Conservation (phyloP, 2,329 filamentous ascomycete genomes). For the Sporothrix pseudoabietina region DNA sequence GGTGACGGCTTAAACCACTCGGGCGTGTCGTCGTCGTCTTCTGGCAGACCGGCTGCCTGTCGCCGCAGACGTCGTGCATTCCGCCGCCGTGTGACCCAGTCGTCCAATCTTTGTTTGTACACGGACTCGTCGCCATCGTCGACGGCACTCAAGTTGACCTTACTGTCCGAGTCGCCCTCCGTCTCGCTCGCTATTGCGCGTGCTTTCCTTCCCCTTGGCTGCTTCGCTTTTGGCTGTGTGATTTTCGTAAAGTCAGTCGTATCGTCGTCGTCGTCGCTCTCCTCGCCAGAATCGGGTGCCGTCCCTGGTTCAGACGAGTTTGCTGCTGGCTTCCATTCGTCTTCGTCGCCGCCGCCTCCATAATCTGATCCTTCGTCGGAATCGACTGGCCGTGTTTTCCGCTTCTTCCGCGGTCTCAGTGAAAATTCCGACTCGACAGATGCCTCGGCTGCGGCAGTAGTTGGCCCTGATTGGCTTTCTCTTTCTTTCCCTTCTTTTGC, state of each 20-base stretch:
- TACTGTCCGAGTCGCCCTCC: conserved; percentile 39
- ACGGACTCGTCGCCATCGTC: conserved; percentile 88
- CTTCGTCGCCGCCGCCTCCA: conserved; percentile 49
- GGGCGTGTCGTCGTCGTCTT: conserved; percentile 46
- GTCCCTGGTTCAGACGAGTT: conserved; percentile 31
- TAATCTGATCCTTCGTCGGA: conserved; percentile 28
- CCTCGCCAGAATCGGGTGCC: conserved; percentile 37
- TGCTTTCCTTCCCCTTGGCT: conserved; percentile 37
- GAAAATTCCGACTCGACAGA: conserved; percentile 57
- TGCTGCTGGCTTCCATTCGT: conserved; percentile 33
- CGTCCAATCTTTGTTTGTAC: conserved; percentile 73
- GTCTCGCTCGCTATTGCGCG: background rate
- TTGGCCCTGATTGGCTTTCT: conserved; percentile 27
- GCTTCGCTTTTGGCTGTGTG: conserved; percentile 42
- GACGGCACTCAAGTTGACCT: conserved; percentile 59
- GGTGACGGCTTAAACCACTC: conserved; percentile 90
- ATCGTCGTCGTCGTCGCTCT: conserved; percentile 24
- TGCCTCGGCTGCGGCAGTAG: conserved; percentile 43
- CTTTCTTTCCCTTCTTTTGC: background rate
- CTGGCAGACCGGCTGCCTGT: conserved; percentile 42
- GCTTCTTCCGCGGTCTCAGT: conserved; percentile 61
- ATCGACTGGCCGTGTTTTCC: conserved; percentile 42
- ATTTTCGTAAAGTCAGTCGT: conserved; percentile 38
- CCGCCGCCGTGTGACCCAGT: conserved; percentile 66
- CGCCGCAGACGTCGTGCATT: conserved; percentile 45